Evolutionary conservation across 2,329 filamentous ascomycete species (phyloP), one percentile per base, ranked within the genome.

Genomic region (Biscogniauxia sp.): DNA sequence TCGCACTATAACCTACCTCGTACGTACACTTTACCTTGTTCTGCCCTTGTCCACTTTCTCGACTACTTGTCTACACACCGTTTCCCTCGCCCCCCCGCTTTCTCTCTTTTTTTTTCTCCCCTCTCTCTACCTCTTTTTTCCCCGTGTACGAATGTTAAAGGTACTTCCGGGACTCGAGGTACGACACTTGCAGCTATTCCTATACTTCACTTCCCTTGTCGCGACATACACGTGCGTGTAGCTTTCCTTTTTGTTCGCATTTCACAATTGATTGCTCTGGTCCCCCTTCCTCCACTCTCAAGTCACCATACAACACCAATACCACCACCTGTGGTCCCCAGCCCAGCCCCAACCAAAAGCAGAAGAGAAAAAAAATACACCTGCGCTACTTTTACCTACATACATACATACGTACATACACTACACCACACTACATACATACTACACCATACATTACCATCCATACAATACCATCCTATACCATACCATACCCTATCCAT

Each of bases 401-500:
- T 55, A 49, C 54, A 55, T 49, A 55, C 23, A 55, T 37, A 20
- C 52, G 23, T 32, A 32, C 28, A 32, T 32, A 32, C 28, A 32
- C 28, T 32, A 32, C 28, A 32, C 28, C 20, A 55, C 37, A 45
- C 23, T 55, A 55, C 19, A 45, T 49, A 55, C 13, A 55, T 56
- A 56, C 45, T 56, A 20, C 23, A 20, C 51, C 19, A 52, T 52
- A 52, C 23, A 52, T 51, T 51, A n/a, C 20, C 26, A 57, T 37
- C 26, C 25, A 53, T 53, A 52, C 26, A 20, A 55, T 45, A 55
- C 54, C 17, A 41, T 45, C 17, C 37, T n/a, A 45, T 45, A 15
- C 37, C 17, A 45, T 32, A 25, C 52, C 28, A 37, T 20, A 28
- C 28, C 37, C 37, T 49, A 56, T 56, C 54, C 45, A 56, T 56